Evolutionary conservation across 768 basidiomycete genomes (phyloP).

Genomic region (Xerocomus potaroensis): DNA sequence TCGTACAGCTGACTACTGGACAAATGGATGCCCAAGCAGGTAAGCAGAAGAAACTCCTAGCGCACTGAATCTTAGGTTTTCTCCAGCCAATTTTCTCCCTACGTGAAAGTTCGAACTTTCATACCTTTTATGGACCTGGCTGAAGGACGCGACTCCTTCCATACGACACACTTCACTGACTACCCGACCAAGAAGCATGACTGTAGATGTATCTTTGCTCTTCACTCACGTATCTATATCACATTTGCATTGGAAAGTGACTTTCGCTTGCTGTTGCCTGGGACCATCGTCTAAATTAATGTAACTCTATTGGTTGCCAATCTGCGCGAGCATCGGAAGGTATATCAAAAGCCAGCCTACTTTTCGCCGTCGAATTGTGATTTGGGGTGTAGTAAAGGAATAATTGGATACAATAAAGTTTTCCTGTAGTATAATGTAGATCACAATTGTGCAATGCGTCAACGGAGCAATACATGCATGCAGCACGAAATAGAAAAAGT

Average conservation of each 20-base stretch:
- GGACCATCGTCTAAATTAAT: conserved; percentile 28
- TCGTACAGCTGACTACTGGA: conserved; percentile 33
- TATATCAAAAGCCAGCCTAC: too few relatives aligned
- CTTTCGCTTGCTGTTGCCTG: conserved; percentile 8
- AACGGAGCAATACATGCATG: conserved; percentile 15
- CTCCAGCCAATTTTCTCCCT: conserved; percentile 56
- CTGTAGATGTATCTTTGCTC: conserved; percentile 23
- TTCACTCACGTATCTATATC: conserved; percentile 30
- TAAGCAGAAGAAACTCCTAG: conserved; percentile 31
- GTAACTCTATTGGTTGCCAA: conserved; percentile 19
- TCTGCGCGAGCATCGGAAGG: too few relatives aligned
- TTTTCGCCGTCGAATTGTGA: too few relatives aligned
- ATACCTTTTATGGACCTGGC: background rate
- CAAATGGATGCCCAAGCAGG: conserved; percentile 64
- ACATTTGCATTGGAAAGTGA: conserved; percentile 24
- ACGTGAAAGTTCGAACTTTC: too few relatives aligned
- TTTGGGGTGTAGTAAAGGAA: conserved; percentile 6
- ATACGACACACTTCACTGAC: conserved; percentile 10
- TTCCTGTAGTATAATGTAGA: conserved; percentile 10
- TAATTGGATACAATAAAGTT: conserved; percentile 26
- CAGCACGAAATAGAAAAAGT: conserved; percentile 10
- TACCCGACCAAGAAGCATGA: conserved; percentile 16
- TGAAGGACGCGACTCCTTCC: conserved; percentile 7
- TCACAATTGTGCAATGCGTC: conserved; percentile 7
- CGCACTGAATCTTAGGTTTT: conserved; percentile 4